Percentiles rank a stretch among this genome's conserved stretches.
These are phyloP conservation scores for Populus deltoides DNA, from an alignment of 345 rosid genomes.

Conservation along the genomic window DNA sequence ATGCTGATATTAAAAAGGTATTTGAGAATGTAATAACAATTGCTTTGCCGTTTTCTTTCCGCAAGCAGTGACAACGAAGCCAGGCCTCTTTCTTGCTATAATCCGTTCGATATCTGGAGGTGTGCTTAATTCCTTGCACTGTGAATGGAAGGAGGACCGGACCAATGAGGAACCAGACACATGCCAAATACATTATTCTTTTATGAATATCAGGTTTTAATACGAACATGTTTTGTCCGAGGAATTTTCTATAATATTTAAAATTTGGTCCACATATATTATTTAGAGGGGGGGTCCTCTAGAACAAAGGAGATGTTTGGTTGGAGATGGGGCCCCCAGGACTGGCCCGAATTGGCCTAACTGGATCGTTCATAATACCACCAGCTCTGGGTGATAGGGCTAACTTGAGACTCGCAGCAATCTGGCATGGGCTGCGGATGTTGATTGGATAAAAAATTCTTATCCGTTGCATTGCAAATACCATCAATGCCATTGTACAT, in stretches of 20 bases:
- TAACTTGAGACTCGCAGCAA: background rate
- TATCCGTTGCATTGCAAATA: background rate
- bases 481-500: background rate
- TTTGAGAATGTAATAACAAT: too few relatives aligned
- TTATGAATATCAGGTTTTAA: too few relatives aligned
- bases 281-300: background rate
- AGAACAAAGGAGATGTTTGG: background rate
- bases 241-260: too few relatives aligned
- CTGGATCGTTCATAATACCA: background rate
- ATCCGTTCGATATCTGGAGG: too few relatives aligned
- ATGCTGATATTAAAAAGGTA: background rate
- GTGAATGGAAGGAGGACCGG: too few relatives aligned
- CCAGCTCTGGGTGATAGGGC: background rate
- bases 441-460: constrained; percentile 5
- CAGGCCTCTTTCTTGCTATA: background rate
- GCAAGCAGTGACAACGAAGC: too few relatives aligned
- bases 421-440: background rate
- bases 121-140: too few relatives aligned
- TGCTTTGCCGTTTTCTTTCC: too few relatives aligned
- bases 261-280: too few relatives aligned
- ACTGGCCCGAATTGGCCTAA: background rate
- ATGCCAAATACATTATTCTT: too few relatives aligned
- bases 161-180: too few relatives aligned
- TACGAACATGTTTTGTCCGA: too few relatives aligned
- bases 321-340: background rate